These are phyloP conservation scores for Acorus calamus DNA, from an alignment of 106 monocot species.

Conservation along the genomic window DNA sequence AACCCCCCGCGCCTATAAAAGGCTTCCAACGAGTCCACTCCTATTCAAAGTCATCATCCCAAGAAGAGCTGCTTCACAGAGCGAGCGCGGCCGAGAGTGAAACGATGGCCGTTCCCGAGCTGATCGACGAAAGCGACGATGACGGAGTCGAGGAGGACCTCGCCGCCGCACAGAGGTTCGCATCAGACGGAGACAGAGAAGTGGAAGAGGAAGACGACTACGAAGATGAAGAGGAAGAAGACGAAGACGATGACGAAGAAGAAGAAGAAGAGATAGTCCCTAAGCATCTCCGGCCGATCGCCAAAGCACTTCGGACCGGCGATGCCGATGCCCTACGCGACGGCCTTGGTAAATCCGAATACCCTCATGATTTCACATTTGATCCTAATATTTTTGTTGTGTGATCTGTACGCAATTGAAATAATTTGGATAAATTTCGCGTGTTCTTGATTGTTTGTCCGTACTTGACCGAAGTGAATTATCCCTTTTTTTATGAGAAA, in stretches of 20 bases:
- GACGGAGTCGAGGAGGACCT: constrained; percentile 15
- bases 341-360: constrained; percentile 27
- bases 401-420: neutral
- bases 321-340: constrained; percentile 35
- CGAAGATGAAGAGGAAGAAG: neutral
- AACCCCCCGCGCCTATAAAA: too few relatives aligned
- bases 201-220: too few relatives aligned
- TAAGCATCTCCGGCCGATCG: constrained; percentile 32
- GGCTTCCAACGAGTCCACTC: too few relatives aligned
- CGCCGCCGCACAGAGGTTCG: neutral
- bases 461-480: too few relatives aligned
- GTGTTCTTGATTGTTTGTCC: too few relatives aligned
- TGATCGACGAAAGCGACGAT: constrained; percentile 31
- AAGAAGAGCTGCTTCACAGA: too few relatives aligned
- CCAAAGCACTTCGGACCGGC: constrained; percentile 32
- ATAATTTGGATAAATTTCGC: neutral
- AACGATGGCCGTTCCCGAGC: constrained; percentile 36
- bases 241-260: constrained; percentile 11
- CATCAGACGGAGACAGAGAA: too few relatives aligned
- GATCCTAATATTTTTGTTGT: neutral
- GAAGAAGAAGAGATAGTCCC: constrained; percentile 21
- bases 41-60: too few relatives aligned
- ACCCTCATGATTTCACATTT: neutral
- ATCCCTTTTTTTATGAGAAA: too few relatives aligned
- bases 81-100: too few relatives aligned